Conservation (phyloP, 2,329 filamentous ascomycete genomes). For the Ascochyta clinopodiicola region DNA sequence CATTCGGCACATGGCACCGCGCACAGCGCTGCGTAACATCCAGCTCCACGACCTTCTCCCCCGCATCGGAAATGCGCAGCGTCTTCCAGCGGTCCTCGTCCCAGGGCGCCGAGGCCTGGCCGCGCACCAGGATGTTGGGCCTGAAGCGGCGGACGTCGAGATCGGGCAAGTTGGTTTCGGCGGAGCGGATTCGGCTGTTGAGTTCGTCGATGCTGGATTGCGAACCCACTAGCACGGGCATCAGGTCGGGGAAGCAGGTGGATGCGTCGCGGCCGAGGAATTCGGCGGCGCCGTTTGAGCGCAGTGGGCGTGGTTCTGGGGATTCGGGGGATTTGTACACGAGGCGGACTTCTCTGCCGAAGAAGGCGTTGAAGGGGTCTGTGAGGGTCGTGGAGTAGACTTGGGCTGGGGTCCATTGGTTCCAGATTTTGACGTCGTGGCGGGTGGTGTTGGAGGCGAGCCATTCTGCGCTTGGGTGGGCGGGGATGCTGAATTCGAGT, state of each 20-base stretch:
- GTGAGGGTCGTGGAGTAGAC: slow-evolving; percentile 61
- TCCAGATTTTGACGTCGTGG: slow-evolving; percentile 64
- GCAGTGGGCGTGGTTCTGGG: slow-evolving; percentile 57
- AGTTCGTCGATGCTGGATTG: slow-evolving; percentile 65
- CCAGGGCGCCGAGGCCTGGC: slow-evolving; percentile 59
- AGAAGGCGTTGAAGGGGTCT: slow-evolving; percentile 61
- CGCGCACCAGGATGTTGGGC: slow-evolving; percentile 67
- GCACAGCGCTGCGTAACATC: slow-evolving; percentile 67
- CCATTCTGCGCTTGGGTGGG: slow-evolving; percentile 62
- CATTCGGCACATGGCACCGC: slow-evolving; percentile 69
- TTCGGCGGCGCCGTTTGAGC: slow-evolving; percentile 62
- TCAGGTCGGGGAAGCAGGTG: slow-evolving; percentile 67
- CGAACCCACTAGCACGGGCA: slow-evolving; percentile 63
- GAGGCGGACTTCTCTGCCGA: slow-evolving; percentile 62
- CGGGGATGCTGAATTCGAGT: slow-evolving; percentile 58
- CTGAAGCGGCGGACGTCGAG: slow-evolving; percentile 65
- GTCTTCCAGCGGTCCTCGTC: slow-evolving; percentile 69
- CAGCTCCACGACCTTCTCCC: slow-evolving; percentile 42
- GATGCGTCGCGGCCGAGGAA: slow-evolving; percentile 61
- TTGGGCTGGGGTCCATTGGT: slow-evolving; percentile 63
- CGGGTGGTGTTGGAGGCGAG: slow-evolving; percentile 60
- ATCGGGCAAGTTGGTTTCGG: slow-evolving; percentile 53
- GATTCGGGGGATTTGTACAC: slow-evolving; percentile 65
- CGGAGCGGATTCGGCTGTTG: slow-evolving; percentile 58
- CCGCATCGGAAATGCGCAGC: slow-evolving; percentile 52